Conservation (phyloP, 257 asterid genomes). For the Solanum verrucosum region DNA sequence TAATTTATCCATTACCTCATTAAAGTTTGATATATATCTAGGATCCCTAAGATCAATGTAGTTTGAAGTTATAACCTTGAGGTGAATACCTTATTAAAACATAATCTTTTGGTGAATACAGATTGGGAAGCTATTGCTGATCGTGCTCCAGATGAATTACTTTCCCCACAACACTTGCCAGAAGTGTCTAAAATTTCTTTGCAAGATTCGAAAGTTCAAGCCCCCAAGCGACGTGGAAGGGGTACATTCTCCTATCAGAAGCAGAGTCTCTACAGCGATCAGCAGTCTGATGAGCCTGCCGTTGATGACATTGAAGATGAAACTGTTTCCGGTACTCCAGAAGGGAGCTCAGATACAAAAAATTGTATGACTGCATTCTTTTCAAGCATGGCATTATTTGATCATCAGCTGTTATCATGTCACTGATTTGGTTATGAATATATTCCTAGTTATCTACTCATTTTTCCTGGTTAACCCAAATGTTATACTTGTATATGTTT, state of each 20-base stretch:
- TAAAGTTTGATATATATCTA: not conserved
- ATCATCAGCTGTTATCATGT: not conserved
- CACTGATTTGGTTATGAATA: not conserved
- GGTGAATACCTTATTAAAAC: slow-evolving; percentile 2
- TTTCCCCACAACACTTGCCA: slow-evolving; percentile 45
- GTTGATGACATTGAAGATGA: slow-evolving; percentile 29
- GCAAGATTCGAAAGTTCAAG: slow-evolving; percentile 40
- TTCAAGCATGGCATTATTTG: not conserved
- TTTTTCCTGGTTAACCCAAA: not conserved
- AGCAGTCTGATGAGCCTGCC: slow-evolving; percentile 34
- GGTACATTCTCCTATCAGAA: slow-evolving; percentile 66
- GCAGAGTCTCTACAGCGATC: slow-evolving; percentile 73
- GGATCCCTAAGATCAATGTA: not conserved
- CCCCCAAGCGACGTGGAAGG: slow-evolving; percentile 76
- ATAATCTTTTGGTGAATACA: slow-evolving; percentile 13
- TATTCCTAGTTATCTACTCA: not conserved
- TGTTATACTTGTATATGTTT: not conserved
- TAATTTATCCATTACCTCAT: not conserved
- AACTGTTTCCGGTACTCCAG: slow-evolving; percentile 13
- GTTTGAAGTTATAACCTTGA: not conserved
- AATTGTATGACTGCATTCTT: slow-evolving; percentile 33
- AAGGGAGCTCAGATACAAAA: slow-evolving; percentile 23
- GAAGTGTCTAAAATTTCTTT: slow-evolving; percentile 51
- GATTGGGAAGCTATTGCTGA: slow-evolving; percentile 97
- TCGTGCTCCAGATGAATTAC: slow-evolving; percentile 68